Conservation (phyloP, 371 early-diverging fungal species). For the Haplosporangium sp. region DNA sequence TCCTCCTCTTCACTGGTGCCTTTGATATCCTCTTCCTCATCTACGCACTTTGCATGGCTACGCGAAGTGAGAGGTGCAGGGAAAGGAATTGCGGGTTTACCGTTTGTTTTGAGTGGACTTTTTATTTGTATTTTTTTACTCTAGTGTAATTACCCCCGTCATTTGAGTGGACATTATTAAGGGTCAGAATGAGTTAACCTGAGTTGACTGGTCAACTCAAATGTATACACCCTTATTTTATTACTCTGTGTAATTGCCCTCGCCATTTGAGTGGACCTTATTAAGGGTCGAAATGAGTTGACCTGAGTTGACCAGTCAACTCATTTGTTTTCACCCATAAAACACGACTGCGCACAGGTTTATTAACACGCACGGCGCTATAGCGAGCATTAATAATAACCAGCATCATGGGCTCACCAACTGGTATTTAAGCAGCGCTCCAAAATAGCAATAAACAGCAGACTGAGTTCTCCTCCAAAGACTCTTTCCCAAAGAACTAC, state of each 20-base stretch:
- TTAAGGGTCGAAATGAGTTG: constrained; percentile 5
- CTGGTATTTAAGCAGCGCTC: no score
- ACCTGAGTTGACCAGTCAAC: neutral
- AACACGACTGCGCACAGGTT: no score
- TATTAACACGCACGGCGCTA: no score
- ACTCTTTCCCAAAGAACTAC: no score
- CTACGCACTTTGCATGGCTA: neutral
- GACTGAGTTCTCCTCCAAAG: no score
- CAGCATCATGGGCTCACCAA: no score
- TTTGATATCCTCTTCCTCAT: neutral
- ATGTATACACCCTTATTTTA: no score
- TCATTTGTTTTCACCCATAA: no score
- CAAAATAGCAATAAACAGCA: no score
- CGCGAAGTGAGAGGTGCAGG: neutral
- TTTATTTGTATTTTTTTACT: no score
- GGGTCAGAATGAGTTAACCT: neutral
- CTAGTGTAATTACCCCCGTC: neutral
- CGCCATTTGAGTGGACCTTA: neutral
- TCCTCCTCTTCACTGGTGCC: constrained; percentile 1
- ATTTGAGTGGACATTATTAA: neutral
- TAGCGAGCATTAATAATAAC: no score
- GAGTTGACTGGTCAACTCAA: constrained; percentile 2
- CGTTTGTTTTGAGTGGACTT: neutral
- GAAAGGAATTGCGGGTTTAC: neutral
- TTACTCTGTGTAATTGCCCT: no score